Evolutionary conservation across 1,284 basidiomycete species (phyloP).

Genomic region (Moniliophthora roreri): DNA sequence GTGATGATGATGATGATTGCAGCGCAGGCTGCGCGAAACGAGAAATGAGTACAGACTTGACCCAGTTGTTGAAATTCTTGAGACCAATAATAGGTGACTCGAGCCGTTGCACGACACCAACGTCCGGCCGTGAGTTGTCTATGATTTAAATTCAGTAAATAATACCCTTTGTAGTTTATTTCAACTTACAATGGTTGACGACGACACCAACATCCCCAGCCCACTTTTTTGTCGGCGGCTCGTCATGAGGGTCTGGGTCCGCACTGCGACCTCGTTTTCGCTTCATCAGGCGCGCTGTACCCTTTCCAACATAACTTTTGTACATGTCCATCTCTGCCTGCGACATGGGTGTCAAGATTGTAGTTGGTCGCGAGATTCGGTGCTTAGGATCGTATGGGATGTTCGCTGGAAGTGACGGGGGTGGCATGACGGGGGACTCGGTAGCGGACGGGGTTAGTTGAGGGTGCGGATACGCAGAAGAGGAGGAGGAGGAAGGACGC

Average conservation of each 20-base stretch:
- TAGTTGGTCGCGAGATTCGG: constrained; percentile 58
- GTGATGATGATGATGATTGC: constrained; percentile 25
- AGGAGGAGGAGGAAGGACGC: constrained; percentile 30
- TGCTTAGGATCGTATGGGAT: constrained; percentile 61
- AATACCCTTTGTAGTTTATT: too few species aligned
- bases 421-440: constrained; percentile 25
- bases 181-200: constrained; percentile 73
- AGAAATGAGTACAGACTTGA: constrained; percentile 93
- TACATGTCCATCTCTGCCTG: constrained; percentile 61
- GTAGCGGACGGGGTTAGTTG: constrained; percentile 17
- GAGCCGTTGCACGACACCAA: constrained; percentile 80
- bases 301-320: constrained; percentile 56
- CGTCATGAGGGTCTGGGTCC: constrained; percentile 37
- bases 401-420: constrained; percentile 28
- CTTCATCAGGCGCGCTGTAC: constrained; percentile 55
- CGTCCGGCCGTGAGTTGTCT: constrained; percentile 94
- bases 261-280: constrained; percentile 52
- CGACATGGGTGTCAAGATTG: constrained; percentile 65
- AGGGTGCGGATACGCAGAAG: constrained; percentile 24
- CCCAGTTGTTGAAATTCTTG: constrained; percentile 99
- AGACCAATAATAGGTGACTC: constrained; percentile 96
- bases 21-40: constrained; percentile 76
- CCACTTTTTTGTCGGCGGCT: constrained; percentile 50
- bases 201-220: constrained; percentile 68
- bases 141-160: constrained; percentile 10